Conservation (phyloP, 1,284 basidiomycete genomes). For the Sporisorium sorghi region DNA sequence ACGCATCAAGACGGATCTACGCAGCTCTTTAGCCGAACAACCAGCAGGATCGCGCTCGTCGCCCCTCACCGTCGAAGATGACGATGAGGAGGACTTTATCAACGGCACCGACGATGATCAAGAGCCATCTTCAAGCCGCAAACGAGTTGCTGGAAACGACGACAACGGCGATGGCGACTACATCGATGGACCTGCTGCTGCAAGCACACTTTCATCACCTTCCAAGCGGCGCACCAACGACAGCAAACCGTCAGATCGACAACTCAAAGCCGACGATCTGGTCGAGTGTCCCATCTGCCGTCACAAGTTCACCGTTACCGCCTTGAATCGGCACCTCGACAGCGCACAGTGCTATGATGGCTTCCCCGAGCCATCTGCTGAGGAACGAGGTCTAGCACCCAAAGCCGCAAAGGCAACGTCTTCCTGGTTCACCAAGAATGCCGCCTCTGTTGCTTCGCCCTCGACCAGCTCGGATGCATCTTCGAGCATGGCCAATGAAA, state of each 20-base stretch:
- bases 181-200: slow-evolving; percentile 2
- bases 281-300: slow-evolving; percentile 62
- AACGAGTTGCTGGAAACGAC: neutral
- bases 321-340: slow-evolving; percentile 63
- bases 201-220: slow-evolving; percentile 14
- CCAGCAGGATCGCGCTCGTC: slow-evolving; percentile 35
- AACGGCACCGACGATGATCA: slow-evolving; percentile 12
- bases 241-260: slow-evolving; percentile 11
- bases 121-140: neutral
- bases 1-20: slow-evolving; percentile 28
- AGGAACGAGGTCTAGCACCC: slow-evolving; percentile 40
- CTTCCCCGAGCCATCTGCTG: slow-evolving; percentile 42
- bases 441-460: slow-evolving; percentile 4
- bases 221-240: slow-evolving; percentile 13
- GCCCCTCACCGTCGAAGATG: slow-evolving; percentile 39
- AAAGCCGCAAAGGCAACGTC: slow-evolving; percentile 19
- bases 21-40: slow-evolving; percentile 4
- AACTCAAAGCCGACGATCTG: slow-evolving; percentile 41
- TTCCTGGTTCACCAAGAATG: slow-evolving; percentile 36
- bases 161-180: slow-evolving; percentile 27
- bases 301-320: slow-evolving; percentile 52
- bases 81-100: slow-evolving; percentile 18
- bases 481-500: slow-evolving; percentile 28
- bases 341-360: slow-evolving; percentile 42
- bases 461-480: slow-evolving; percentile 15